Evolutionary conservation across 169 alveolate species (phyloP).

Genomic region (Plasmodium vinckei): DNA sequence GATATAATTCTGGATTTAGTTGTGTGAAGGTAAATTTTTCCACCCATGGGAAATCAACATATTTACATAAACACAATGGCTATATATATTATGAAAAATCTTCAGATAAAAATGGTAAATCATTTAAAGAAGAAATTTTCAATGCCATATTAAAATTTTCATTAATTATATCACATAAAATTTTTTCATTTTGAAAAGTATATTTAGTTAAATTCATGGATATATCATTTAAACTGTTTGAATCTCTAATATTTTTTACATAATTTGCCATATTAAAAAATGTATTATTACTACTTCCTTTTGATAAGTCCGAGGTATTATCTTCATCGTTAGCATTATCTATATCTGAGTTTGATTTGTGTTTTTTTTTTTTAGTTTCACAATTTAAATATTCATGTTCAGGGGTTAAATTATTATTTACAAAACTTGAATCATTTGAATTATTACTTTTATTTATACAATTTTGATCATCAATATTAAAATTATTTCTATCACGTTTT

Average conservation of each 20-base stretch:
- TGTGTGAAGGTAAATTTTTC: too few species aligned
- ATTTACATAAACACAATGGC: too few species aligned
- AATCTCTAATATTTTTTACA: slow-evolving; percentile 37
- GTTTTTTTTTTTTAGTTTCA: slow-evolving; percentile 23
- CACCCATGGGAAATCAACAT: slow-evolving; percentile 2
- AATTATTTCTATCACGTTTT: neutral
- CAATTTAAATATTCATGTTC: slow-evolving; percentile 5
- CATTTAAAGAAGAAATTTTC: slow-evolving; percentile 48
- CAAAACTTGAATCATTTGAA: neutral
- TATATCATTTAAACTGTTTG: slow-evolving; percentile 43
- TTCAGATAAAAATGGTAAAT: slow-evolving; percentile 70
- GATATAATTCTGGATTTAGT: too few species aligned
- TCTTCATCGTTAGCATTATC: slow-evolving; percentile 12
- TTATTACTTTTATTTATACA: slow-evolving; percentile 8
- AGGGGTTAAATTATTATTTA: neutral
- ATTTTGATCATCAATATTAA: neutral
- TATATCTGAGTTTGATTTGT: neutral
- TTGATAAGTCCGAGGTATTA: neutral
- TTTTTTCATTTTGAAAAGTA: slow-evolving; percentile 52
- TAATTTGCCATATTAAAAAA: slow-evolving; percentile 28
- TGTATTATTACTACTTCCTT: slow-evolving; percentile 19
- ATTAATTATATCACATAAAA: slow-evolving; percentile 58
- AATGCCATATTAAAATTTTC: slow-evolving; percentile 53
- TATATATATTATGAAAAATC: slow-evolving; percentile 19
- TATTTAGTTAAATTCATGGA: slow-evolving; percentile 45